phyloP scores from a whole-genome alignment of 108 stramenopile species.

The Cyclotella choctawhatcheeana region DNA sequence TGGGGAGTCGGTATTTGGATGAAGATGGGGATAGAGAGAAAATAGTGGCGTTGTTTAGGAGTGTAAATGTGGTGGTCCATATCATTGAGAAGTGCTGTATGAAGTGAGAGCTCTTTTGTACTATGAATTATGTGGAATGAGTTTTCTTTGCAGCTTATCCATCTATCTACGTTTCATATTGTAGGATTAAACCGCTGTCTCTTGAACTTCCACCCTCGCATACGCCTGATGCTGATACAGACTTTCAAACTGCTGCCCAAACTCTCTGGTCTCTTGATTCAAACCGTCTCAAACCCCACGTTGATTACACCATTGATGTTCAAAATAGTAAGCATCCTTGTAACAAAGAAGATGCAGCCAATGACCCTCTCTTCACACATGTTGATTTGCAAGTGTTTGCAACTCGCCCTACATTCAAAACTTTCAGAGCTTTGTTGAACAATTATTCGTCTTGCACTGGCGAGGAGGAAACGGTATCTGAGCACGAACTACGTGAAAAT shows the following conservation, averaged over 20 bases:
- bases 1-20: constrained; percentile 63
- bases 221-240: constrained; percentile 25
- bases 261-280: constrained; percentile 90
- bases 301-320: constrained; percentile 84
- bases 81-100: constrained; percentile 63
- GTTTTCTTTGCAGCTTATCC: not conserved
- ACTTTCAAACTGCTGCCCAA: constrained; percentile 65
- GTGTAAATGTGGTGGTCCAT: constrained; percentile 73
- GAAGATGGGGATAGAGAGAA: constrained; percentile 54
- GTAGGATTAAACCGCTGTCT: constrained; percentile 10
- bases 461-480: constrained; percentile 62
- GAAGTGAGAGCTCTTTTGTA: constrained; percentile 16
- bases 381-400: constrained; percentile 56
- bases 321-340: constrained; percentile 89
- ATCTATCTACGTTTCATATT: not conserved
- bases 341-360: constrained; percentile 77
- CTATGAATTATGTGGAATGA: not conserved
- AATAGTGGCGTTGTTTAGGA: constrained; percentile 59
- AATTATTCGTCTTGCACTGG: constrained; percentile 82
- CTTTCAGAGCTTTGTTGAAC: constrained; percentile 83
- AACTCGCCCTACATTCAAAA: constrained; percentile 77
- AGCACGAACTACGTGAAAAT: constrained; percentile 71
- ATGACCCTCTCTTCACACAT: constrained; percentile 78
- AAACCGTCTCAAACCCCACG: constrained; percentile 77
- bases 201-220: constrained; percentile 29